Evolutionary conservation across 2,329 filamentous ascomycete species (phyloP).

Genomic region (Xylaria sp.): DNA sequence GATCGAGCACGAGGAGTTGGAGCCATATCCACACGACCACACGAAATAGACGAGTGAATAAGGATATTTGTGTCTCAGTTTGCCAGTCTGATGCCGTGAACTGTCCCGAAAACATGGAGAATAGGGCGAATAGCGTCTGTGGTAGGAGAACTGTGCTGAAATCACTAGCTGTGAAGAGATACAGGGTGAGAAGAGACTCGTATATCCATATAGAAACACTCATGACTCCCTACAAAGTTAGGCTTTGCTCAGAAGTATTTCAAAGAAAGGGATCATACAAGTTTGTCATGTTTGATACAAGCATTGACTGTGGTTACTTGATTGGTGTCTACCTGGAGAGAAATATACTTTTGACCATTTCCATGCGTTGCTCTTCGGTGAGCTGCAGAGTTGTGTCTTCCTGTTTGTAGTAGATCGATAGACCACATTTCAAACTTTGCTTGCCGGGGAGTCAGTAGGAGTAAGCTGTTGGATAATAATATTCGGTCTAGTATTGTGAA

Average conservation of each 20-base stretch:
- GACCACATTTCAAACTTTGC: constrained; percentile 5
- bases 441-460: not conserved
- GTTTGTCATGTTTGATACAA: not conserved
- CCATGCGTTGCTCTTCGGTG: not conserved
- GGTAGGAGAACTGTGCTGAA: constrained; percentile 27
- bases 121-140: constrained; percentile 27
- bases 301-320: not conserved
- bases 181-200: constrained; percentile 23
- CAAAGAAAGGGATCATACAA: constrained; percentile 9
- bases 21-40: constrained; percentile 29
- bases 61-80: not conserved
- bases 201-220: not conserved
- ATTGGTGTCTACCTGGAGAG: constrained; percentile 5
- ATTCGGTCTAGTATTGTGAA: not conserved
- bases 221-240: constrained; percentile 17
- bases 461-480: not conserved
- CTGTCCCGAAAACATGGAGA: constrained; percentile 14
- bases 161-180: constrained; percentile 28
- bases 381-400: constrained; percentile 2
- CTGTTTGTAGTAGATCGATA: constrained; percentile 11
- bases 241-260: not conserved
- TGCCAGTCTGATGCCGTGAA: constrained; percentile 13
- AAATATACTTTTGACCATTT: constrained; percentile 4
- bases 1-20: constrained; percentile 26
- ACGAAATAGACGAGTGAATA: not conserved